Evolutionary conservation across 371 early-diverging fungal species (phyloP).

Genomic region (Actinomortierella wolfii): DNA sequence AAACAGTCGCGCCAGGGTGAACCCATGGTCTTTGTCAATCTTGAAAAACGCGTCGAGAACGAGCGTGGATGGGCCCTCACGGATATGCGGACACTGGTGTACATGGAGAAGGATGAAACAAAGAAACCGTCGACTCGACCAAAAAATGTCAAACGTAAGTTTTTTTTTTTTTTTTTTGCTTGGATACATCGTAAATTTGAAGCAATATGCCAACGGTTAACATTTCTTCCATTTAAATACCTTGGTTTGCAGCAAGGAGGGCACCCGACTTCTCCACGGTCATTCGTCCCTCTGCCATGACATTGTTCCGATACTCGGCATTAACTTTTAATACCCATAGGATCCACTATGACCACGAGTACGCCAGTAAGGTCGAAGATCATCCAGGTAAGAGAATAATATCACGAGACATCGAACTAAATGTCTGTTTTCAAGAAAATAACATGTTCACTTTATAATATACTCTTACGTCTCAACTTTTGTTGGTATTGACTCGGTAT

Average conservation of each 20-base stretch:
- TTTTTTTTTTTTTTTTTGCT: not conserved
- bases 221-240: not conserved
- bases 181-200: slow-evolving; percentile 2
- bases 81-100: slow-evolving; percentile 76
- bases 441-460: no score
- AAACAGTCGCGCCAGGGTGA: slow-evolving; percentile 61
- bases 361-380: slow-evolving; percentile 71
- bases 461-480: no score
- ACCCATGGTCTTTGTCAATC: slow-evolving; percentile 68
- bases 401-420: not conserved
- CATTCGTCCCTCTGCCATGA: slow-evolving; percentile 67
- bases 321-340: slow-evolving; percentile 84
- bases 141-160: slow-evolving; percentile 41
- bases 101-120: slow-evolving; percentile 53
- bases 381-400: slow-evolving; percentile 59
- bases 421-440: no score
- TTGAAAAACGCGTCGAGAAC: slow-evolving; percentile 68
- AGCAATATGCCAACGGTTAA: not conserved
- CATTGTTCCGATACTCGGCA: slow-evolving; percentile 85
- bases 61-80: slow-evolving; percentile 65
- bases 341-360: slow-evolving; percentile 81
- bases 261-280: slow-evolving; percentile 57
- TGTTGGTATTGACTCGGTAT: no score
- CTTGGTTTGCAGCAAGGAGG: slow-evolving; percentile 45
- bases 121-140: slow-evolving; percentile 12